Conservation (phyloP, 441 rosid genomes). For the Hura crepitans region DNA sequence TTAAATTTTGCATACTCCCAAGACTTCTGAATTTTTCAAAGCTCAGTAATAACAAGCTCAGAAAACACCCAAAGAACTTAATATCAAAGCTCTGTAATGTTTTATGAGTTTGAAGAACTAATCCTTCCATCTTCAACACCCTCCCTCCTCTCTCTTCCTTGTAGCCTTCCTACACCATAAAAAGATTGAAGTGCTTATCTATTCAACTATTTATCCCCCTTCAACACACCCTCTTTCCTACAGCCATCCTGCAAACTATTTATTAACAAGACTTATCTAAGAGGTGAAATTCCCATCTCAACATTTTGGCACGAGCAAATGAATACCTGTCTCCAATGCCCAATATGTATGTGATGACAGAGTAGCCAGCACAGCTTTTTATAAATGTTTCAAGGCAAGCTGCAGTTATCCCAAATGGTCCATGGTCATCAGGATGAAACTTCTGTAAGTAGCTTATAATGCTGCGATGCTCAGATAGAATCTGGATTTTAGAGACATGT, state of each 20-base stretch:
- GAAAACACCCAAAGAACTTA: neutral
- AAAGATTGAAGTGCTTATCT: neutral
- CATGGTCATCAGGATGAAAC: slow-evolving; percentile 96
- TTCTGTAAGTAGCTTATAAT: slow-evolving; percentile 87
- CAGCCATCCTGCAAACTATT: neutral
- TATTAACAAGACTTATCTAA: neutral
- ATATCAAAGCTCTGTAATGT: neutral
- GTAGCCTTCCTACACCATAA: neutral
- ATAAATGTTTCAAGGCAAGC: slow-evolving; percentile 95
- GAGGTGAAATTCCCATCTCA: neutral
- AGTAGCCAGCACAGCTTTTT: slow-evolving; percentile 98
- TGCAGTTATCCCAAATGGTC: slow-evolving; percentile 92
- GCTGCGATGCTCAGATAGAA: slow-evolving; percentile 92
- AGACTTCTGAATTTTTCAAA: neutral
- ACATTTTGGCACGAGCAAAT: slow-evolving; percentile 1
- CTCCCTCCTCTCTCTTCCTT: neutral
- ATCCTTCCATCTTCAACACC: neutral
- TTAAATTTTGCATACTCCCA: neutral
- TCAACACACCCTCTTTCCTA: neutral
- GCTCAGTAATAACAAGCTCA: neutral
- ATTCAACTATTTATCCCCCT: neutral
- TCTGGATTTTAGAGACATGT: slow-evolving; percentile 43
- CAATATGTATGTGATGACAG: slow-evolving; percentile 90
- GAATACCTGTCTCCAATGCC: slow-evolving; percentile 94
- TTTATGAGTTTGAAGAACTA: slow-evolving; percentile 5